Evolutionary conservation across 495 filamentous ascomycete species (phyloP), one percentile per base, ranked within the genome.

Genomic region (Podospora comata): DNA sequence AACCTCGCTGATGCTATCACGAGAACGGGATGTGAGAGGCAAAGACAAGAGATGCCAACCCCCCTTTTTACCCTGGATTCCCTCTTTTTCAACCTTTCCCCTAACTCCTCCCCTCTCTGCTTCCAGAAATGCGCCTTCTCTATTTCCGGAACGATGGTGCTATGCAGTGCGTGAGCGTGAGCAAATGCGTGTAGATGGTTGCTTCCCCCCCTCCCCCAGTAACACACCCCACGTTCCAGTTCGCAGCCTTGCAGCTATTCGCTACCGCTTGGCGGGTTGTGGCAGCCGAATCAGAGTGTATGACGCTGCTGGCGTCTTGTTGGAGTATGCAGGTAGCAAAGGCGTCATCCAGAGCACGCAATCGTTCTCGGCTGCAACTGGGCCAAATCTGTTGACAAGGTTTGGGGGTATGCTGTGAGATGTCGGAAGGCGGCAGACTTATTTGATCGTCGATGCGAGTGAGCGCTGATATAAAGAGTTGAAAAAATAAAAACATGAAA

Each of bases 341-440:
- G 75, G 70, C 73, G 75, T 72, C 72, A 75, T 72, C 59, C 60
- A 73, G 55, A 72, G 74, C 75, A 77, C 72, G 75, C 74, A 72
- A 77, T 73, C 72, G 65, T 61, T 53, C 65, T 32, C n/a, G 19
- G 63, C 54, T 69, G 59, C 64, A 54, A 72, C 65, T 74, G 73
- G 73, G 62, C 66, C 67, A 65, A 26, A 13, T 59, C 16, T 58
- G 6, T 23, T 26, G n/a, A 2, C 9, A 26, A 18, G n/a, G 18
- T 20, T 26, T 19, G 55, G n/a, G 23, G 23, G 55, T 26, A 2
- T 19, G 16, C n/a, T 58, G 23, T 58, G 55, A 19, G n/a, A 58
- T 18, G n/a, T 20, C 55, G n/a, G 55, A n/a, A 58, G 55, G n/a
- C 55, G 11, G n/a, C 19, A 58, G n/a, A 18, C 18, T 58, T 58